Evolutionary conservation across 768 basidiomycete species (phyloP).

Genomic region (Leccinum fibrillosum): DNA sequence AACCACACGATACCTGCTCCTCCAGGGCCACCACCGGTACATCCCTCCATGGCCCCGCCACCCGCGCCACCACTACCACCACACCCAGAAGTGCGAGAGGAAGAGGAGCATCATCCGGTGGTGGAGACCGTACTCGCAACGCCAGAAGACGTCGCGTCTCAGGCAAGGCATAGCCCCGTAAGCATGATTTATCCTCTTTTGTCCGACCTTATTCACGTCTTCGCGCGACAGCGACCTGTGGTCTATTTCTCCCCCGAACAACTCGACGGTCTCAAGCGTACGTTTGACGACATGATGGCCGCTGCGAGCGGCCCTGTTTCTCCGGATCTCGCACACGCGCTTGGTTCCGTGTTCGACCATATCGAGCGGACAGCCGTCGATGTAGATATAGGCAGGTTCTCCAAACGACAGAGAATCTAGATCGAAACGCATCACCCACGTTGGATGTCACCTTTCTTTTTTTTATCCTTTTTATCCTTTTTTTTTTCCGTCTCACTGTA

Average conservation of each 20-base stretch:
- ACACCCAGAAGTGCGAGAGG: slow-evolving; percentile 11
- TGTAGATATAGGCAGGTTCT: slow-evolving; percentile 20
- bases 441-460: not conserved
- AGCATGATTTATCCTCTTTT: not conserved
- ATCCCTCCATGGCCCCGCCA: slow-evolving; percentile 4
- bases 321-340: slow-evolving; percentile 30
- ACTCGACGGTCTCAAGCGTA: slow-evolving; percentile 28
- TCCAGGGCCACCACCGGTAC: slow-evolving; percentile 6
- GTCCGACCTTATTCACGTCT: not conserved
- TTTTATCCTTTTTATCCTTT: not conserved
- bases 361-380: slow-evolving; percentile 31
- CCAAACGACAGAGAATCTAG: slow-evolving; percentile 28
- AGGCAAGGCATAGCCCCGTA: slow-evolving; percentile 17
- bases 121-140: slow-evolving; percentile 14
- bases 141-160: slow-evolving; percentile 17
- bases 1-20: slow-evolving; percentile 11
- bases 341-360: slow-evolving; percentile 33
- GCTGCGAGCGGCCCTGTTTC: slow-evolving; percentile 30
- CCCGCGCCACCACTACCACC: slow-evolving; percentile 5
- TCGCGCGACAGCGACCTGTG: slow-evolving; percentile 15
- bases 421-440: not conserved
- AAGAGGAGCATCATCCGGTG: slow-evolving; percentile 12
- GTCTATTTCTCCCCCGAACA: slow-evolving; percentile 33
- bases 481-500: not conserved
- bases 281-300: slow-evolving; percentile 31